Evolutionary conservation across 1,284 basidiomycete genomes (phyloP).

Genomic region (Exsudoporus floridanus): DNA sequence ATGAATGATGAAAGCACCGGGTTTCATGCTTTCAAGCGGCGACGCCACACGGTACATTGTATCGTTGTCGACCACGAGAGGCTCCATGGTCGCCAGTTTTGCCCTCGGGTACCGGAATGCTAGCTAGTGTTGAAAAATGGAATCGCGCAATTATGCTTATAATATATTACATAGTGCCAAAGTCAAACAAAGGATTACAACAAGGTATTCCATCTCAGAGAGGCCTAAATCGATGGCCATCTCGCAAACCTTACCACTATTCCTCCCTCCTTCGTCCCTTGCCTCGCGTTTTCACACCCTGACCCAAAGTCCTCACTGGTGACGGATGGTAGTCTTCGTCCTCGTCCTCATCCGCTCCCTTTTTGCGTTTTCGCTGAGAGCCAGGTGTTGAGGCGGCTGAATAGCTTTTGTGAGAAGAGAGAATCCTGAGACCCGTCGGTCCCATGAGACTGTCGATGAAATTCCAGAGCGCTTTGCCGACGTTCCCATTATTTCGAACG

Average conservation of each 20-base stretch:
- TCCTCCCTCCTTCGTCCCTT: constrained; percentile 21
- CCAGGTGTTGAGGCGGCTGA: background rate
- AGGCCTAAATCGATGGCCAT: background rate
- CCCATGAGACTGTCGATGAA: constrained; percentile 46
- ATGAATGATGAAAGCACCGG: background rate
- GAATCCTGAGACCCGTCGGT: constrained; percentile 33
- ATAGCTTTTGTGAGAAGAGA: constrained; percentile 14
- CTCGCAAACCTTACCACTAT: background rate
- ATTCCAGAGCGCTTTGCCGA: constrained; percentile 56
- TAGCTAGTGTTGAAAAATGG: background rate
- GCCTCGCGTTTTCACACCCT: constrained; percentile 40
- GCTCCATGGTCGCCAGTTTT: background rate
- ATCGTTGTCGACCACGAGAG: background rate
- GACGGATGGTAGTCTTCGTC: constrained; percentile 51
- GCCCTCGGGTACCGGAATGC: background rate
- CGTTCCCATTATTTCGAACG: constrained; percentile 55
- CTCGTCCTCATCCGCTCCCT: constrained; percentile 30
- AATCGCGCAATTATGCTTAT: background rate
- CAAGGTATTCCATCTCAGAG: background rate
- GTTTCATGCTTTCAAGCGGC: background rate
- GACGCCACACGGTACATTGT: background rate
- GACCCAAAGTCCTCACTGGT: constrained; percentile 38
- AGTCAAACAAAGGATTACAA: background rate
- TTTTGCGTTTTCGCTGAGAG: constrained; percentile 37
- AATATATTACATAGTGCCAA: background rate